A percentile compares a stretch with the other conserved stretches of the same genome.
These are phyloP conservation scores for Cercospora sesami DNA, from an alignment of 2,329 filamentous ascomycete species.

Conservation along the genomic window DNA sequence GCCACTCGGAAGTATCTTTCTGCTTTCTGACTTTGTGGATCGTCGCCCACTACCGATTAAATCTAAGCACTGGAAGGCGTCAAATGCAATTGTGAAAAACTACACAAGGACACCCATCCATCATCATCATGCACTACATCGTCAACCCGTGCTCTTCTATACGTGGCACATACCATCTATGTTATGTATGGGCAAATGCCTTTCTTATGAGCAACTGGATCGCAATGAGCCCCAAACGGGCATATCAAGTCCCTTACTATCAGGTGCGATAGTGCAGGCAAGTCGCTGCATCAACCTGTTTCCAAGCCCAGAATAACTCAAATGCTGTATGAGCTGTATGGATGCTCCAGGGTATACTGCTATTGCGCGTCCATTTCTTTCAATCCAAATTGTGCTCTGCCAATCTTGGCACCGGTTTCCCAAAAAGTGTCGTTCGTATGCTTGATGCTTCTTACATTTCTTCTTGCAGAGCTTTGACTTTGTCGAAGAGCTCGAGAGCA, in stretches of 20 bases:
- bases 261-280: not conserved
- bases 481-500: constrained; percentile 50
- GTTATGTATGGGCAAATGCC: not conserved
- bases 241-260: not conserved
- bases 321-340: not conserved
- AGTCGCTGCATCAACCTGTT: not conserved
- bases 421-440: not conserved
- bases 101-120: not conserved
- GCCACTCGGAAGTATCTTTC: not conserved
- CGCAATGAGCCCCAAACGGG: not conserved
- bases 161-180: not conserved
- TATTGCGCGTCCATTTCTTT: not conserved
- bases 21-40: not conserved
- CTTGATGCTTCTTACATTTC: constrained; percentile 37
- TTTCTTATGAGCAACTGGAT: not conserved
- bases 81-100: not conserved
- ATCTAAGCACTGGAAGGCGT: not conserved
- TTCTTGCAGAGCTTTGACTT: constrained; percentile 45
- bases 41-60: not conserved
- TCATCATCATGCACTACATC: not conserved
- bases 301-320: not conserved
- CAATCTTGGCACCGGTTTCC: not conserved
- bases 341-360: not conserved
- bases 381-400: not conserved
- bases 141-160: not conserved